Base-by-base conservation (phyloP, 2,329 filamentous ascomycete genomes). In the Elsinoe ampelina region DNA sequence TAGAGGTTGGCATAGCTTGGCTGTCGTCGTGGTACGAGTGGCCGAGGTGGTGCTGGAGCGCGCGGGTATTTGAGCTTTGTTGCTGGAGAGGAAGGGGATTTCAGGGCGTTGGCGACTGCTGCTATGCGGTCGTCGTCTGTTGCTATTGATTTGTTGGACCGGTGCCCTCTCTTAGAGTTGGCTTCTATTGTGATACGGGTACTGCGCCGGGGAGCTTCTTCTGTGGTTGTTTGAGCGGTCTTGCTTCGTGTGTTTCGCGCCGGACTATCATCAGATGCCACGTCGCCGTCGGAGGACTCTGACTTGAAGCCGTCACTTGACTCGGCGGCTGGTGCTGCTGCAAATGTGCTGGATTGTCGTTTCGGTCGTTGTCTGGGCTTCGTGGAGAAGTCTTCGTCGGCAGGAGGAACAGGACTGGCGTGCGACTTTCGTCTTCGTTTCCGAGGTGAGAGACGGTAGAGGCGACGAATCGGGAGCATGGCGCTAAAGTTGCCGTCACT, bases 101-200 rank as follows among this genome's bases (percentile, higher is more conserved):
- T 98, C 60, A 98, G 78, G 58, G 89, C 88, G 51, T 89, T 86
- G 42, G 82, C 76, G 5, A 89, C 72, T 50, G 70, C 69, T 57
- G 74, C 72, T 15, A 73, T 64, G 39, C 74, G 72, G 26, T 73
- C 68, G 43, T 67, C 65, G 13, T 61, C 57, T 5, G 43, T 54
- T 10, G 48, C 2, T 45, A 63, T 51, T 57, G 60, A 57, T 65
- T 67, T 38, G 61, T 60, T 34, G 61, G 63, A 69, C 20, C 51
- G 58, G 36, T 59, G 78, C 77, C 66, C 80, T 17, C 43, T 35
- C 36, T 57, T 79, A 57, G 86, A 73, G 39, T 82, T 80, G 58
- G 90, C 88, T 64, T 95, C 88, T 8, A 95, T 77, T 72, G 93
- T 95, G 65, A 97, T 95, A 38, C 90, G 83, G 61, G 95, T 95